Evolutionary conservation across 2,329 filamentous ascomycete genomes (phyloP).

Genomic region (Grosmannia penicillata): DNA sequence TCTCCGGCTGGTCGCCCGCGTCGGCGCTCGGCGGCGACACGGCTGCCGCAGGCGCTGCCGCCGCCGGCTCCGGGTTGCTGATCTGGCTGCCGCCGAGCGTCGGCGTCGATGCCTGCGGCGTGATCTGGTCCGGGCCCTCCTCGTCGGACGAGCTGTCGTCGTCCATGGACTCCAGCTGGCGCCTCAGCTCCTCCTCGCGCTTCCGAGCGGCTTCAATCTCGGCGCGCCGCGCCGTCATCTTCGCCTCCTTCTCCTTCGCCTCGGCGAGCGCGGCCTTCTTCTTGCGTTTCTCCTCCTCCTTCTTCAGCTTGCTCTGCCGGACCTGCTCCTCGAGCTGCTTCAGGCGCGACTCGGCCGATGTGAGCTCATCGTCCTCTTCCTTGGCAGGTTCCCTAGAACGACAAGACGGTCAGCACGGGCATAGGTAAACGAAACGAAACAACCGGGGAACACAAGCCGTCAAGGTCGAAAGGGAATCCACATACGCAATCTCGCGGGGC

Average conservation of each 20-base stretch:
- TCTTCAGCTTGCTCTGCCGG: constrained; percentile 82
- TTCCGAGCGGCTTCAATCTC: constrained; percentile 87
- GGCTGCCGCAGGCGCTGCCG: constrained; percentile 28
- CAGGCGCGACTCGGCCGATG: constrained; percentile 65
- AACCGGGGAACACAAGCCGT: not conserved
- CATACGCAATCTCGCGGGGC: constrained; percentile 54
- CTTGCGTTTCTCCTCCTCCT: constrained; percentile 86
- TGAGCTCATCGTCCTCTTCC: constrained; percentile 66
- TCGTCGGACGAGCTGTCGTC: constrained; percentile 69
- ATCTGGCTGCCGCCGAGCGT: constrained; percentile 35
- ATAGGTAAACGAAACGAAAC: not conserved
- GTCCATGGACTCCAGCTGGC: constrained; percentile 64
- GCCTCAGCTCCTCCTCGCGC: constrained; percentile 76
- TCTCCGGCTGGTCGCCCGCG: constrained; percentile 48
- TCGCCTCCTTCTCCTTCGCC: constrained; percentile 75
- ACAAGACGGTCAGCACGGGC: constrained; percentile 16
- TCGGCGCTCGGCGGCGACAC: constrained; percentile 15
- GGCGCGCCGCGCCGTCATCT: constrained; percentile 69
- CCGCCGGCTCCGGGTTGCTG: constrained; percentile 39
- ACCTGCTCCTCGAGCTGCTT: constrained; percentile 90
- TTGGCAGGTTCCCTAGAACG: constrained; percentile 52
- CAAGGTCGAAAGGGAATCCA: no score
- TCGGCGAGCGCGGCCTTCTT: constrained; percentile 81
- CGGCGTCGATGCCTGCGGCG: constrained; percentile 44
- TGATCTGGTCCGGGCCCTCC: constrained; percentile 55